These are phyloP conservation scores for Tagetes erecta DNA, from an alignment of 129 eudicot species.

Conservation along the genomic window DNA sequence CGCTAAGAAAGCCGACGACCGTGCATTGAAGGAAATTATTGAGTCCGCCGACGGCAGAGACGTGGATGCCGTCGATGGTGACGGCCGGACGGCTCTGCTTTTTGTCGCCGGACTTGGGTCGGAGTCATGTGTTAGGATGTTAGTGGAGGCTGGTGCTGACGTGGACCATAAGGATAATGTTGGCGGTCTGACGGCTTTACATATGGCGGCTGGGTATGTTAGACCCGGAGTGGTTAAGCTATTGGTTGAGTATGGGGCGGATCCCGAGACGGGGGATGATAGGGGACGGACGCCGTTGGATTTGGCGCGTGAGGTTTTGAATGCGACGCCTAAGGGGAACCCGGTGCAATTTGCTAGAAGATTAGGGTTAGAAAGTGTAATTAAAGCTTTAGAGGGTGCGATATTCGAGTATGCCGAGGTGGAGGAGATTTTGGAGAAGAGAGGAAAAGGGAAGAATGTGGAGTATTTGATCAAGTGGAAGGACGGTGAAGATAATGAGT, in stretches of 20 bases:
- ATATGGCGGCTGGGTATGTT: constrained; percentile 95
- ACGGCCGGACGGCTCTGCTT: constrained; percentile 79
- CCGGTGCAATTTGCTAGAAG: constrained; percentile 85
- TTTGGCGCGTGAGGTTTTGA: constrained; percentile 70
- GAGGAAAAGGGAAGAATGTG: constrained; percentile 69
- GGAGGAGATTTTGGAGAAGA: constrained; percentile 78
- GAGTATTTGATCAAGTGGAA: constrained; percentile 90
- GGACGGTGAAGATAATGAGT: constrained; percentile 88
- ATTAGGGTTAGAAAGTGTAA: constrained; percentile 68
- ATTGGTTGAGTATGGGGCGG: constrained; percentile 68
- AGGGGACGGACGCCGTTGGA: constrained; percentile 65
- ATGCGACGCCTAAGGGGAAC: constrained; percentile 68
- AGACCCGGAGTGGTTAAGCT: constrained; percentile 56
- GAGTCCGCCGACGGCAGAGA: constrained; percentile 55
- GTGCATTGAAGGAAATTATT: constrained; percentile 47
- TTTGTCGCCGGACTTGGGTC: constrained; percentile 92
- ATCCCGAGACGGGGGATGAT: constrained; percentile 62
- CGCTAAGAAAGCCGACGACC: constrained; percentile 76
- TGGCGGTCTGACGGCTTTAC: constrained; percentile 83
- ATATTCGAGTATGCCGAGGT: constrained; percentile 80
- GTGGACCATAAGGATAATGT: constrained; percentile 59
- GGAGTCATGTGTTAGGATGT: constrained; percentile 52
- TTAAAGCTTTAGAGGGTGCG: constrained; percentile 57
- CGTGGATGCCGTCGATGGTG: constrained; percentile 72
- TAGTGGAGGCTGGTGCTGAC: constrained; percentile 75